Conservation (phyloP, 345 rosid genomes). For the Eucalyptus rudis region DNA sequence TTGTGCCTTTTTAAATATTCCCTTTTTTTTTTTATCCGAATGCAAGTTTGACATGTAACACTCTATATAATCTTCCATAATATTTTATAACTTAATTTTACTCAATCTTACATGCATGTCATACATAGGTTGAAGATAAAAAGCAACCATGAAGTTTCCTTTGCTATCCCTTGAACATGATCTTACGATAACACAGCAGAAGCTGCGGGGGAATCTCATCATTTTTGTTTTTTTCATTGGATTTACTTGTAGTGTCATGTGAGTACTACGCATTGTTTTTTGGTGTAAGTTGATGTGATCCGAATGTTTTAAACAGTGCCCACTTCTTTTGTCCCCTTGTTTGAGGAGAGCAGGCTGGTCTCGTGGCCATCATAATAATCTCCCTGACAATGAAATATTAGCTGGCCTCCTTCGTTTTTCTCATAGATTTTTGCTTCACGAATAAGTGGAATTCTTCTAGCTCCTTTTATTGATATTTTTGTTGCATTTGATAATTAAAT, state of each 20-base stretch:
- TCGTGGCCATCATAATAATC: background rate
- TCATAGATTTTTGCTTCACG: background rate
- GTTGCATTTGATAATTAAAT: background rate
- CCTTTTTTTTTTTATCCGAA: background rate
- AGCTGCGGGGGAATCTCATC: background rate
- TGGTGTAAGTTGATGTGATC: background rate
- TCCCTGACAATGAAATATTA: background rate
- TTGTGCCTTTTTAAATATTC: background rate
- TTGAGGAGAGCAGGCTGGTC: background rate
- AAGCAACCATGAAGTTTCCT: background rate
- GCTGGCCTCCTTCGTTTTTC: background rate
- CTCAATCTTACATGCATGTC: background rate
- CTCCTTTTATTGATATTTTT: background rate
- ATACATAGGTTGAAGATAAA: background rate
- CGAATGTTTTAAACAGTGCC: background rate
- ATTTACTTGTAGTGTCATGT: background rate
- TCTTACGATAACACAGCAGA: background rate
- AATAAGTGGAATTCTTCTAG: background rate
- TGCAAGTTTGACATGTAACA: background rate
- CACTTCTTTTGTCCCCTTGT: background rate
- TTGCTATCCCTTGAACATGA: background rate
- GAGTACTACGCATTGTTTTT: background rate
- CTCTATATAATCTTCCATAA: background rate
- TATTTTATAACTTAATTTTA: background rate
- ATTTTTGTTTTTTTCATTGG: background rate